These are phyloP conservation scores for Rubia peregrina DNA, from an alignment of 305 asterid genomes.

Conservation along the genomic window DNA sequence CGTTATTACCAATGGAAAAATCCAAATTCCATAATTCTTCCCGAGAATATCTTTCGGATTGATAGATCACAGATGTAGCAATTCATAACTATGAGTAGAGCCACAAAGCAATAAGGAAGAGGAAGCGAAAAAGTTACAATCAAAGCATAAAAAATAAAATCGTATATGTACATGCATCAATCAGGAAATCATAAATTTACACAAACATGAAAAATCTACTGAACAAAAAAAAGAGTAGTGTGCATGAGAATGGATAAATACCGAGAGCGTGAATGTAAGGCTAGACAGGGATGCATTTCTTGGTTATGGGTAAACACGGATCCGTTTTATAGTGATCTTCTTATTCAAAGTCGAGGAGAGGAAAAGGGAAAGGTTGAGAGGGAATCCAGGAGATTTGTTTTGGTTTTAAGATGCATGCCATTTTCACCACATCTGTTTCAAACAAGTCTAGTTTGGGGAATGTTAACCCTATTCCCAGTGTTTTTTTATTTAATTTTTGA, in stretches of 20 bases:
- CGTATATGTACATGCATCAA: too few species aligned
- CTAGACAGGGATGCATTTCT: not conserved
- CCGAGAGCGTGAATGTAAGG: not conserved
- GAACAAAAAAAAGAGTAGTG: too few species aligned
- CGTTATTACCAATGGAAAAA: too few species aligned
- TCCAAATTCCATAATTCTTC: too few species aligned
- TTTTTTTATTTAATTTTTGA: too few species aligned
- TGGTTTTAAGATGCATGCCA: not conserved
- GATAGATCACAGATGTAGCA: too few species aligned
- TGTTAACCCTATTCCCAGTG: too few species aligned
- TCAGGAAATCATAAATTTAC: not conserved
- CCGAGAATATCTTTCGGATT: too few species aligned
- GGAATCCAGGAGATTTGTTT: conserved; percentile 17
- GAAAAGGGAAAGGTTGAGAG: conserved; percentile 23
- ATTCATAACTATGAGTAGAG: too few species aligned
- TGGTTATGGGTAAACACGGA: not conserved
- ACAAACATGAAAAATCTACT: not conserved
- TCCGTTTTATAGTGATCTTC: conserved; percentile 2
- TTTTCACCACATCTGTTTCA: not conserved
- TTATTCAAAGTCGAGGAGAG: conserved; percentile 5
- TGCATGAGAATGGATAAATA: not conserved
- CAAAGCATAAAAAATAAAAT: too few species aligned
- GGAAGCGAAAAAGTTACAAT: too few species aligned
- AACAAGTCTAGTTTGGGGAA: not conserved
- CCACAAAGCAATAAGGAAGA: too few species aligned